phyloP scores from a whole-genome alignment of 108 stramenopile species.

The Parietichytrium sp. region DNA sequence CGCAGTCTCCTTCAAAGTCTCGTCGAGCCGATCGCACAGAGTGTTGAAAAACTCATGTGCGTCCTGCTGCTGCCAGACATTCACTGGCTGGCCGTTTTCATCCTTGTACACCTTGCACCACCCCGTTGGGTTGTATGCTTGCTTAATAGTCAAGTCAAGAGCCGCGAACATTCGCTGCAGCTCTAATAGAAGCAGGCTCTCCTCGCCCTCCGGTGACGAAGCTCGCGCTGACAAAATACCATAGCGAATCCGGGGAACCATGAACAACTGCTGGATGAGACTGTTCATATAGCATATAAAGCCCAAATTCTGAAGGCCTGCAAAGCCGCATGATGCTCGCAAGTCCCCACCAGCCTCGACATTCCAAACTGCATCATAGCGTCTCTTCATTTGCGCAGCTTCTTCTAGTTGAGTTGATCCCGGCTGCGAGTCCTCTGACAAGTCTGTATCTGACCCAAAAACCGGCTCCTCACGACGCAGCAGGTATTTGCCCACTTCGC shows the following conservation, averaged over 20 bases:
- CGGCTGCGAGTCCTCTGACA: no score
- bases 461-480: no score
- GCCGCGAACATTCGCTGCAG: constrained; percentile 42
- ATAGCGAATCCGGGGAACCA: constrained; percentile 21
- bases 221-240: constrained; percentile 23
- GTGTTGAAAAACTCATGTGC: constrained; percentile 58
- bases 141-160: constrained; percentile 14
- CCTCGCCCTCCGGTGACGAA: neutral
- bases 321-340: constrained; percentile 57
- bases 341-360: neutral
- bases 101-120: constrained; percentile 46
- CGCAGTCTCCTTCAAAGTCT: neutral
- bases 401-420: no score
- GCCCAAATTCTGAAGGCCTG: constrained; percentile 91
- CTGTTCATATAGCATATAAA: constrained; percentile 95
- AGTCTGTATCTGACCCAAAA: no score
- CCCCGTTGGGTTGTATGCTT: neutral
- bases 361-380: neutral
- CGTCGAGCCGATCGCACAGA: constrained; percentile 55
- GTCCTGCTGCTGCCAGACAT: constrained; percentile 63
- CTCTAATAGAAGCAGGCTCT: constrained; percentile 15
- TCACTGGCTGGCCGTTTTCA: constrained; percentile 55
- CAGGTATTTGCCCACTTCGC: no score
- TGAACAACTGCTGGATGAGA: constrained; percentile 76
- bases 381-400: no score